Conservation (phyloP, 225 moss, liverwort and hornwort genomes). For the Thuidium tamariscinum region DNA sequence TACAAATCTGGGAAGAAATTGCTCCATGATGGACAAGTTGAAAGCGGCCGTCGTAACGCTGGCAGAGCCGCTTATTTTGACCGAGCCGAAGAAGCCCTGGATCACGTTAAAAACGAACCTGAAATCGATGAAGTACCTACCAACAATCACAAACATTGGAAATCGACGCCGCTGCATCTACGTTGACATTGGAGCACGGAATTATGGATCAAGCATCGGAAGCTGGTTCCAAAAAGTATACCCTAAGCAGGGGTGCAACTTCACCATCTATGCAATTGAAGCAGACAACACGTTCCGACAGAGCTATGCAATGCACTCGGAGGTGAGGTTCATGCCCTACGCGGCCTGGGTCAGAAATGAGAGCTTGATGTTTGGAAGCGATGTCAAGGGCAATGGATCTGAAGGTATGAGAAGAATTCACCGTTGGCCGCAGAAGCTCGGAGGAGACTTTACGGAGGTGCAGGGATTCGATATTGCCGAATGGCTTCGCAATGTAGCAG, state of each 20-base stretch:
- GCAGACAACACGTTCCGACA: constrained; percentile 21
- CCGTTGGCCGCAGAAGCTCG: neutral
- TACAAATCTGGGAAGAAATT: neutral
- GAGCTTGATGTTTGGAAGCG: constrained; percentile 27
- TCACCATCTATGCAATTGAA: constrained; percentile 37
- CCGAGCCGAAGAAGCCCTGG: constrained; percentile 45
- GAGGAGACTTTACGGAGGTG: neutral
- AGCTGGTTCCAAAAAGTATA: constrained; percentile 44
- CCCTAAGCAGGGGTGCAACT: constrained; percentile 22
- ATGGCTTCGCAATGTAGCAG: constrained; percentile 15
- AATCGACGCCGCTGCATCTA: constrained; percentile 20
- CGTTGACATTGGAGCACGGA: constrained; percentile 39
- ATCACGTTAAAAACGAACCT: constrained; percentile 30
- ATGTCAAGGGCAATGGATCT: neutral
- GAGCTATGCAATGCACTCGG: constrained; percentile 18
- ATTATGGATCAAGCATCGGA: constrained; percentile 38
- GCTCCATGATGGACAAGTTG: neutral
- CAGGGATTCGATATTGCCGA: constrained; percentile 30
- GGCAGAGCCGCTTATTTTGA: constrained; percentile 24
- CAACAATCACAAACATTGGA: constrained; percentile 2
- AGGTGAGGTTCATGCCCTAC: constrained; percentile 31
- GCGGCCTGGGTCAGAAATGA: constrained; percentile 45
- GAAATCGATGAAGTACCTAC: constrained; percentile 14
- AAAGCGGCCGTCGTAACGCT: neutral
- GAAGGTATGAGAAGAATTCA: constrained; percentile 34